Evolutionary conservation across 176 grass and related monocot genomes (phyloP), one percentile per base, ranked within the genome.

Genomic region (Carex scoparia): DNA sequence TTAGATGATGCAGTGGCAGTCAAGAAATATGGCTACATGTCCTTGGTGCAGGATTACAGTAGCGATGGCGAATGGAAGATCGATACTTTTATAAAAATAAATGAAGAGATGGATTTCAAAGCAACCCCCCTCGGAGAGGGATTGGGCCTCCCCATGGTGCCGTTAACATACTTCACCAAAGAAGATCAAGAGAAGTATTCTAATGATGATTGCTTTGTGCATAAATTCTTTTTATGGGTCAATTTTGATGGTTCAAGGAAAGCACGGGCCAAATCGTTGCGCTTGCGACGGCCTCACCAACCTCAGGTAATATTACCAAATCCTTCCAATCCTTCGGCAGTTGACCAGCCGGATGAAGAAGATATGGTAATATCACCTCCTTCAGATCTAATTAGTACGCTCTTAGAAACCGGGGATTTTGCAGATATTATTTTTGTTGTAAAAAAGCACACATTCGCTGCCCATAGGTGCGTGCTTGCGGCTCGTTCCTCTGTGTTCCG

Each of bases 401-500:
- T 81, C 32, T 4, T 81, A 10, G 78, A 81, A 62, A 81, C 78
- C 0, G 31, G 78, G 37, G 78, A 81, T 1, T 81, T 58, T 62
- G 31, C 56, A 4, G 78, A 81, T 44, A 62, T 81, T 19, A 81
- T 14, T 37, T 61, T 81, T 40, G 32, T 62, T 7, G 31, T 81
- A 2, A 19, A 81, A 61, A 62, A 2, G 1, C 14, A 81, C 7
- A 81, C 78, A 60, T 81, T 81, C 6, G 31, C 32, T 14, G 78
- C 78, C 9, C 78, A 81, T 57, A 81, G 37, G 35, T 81, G 78
- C 1, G 31, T 81, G 30, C 78, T 81, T 40, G 78, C 58, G 0
- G 78, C 78, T 58, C 78, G 78, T 62, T 81, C 78, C 30, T 15
- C 78, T 19, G 27, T 81, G 30, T 81, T 81, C 58, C 78, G 56